phyloP scores from a whole-genome alignment of 2,329 filamentous ascomycete genomes.

The Hymenoscyphus scutula region DNA sequence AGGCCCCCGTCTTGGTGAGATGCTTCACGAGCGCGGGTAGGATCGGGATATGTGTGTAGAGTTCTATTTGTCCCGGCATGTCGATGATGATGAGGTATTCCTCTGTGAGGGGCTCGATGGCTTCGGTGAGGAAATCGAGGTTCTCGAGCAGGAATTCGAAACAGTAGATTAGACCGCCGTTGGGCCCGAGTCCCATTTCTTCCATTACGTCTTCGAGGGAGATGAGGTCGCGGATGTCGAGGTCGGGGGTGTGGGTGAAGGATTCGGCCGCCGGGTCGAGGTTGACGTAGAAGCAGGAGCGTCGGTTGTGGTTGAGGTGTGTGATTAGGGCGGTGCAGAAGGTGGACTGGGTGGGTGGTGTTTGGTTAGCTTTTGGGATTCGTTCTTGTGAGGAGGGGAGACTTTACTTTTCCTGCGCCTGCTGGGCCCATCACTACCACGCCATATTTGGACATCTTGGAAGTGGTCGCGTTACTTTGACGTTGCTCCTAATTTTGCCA shows the following conservation, averaged over 20 bases:
- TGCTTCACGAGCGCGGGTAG: constrained; percentile 80
- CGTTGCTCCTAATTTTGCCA: background rate
- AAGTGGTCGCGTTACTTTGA: background rate
- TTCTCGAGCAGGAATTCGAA: constrained; percentile 96
- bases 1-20: constrained; percentile 71
- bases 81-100: constrained; percentile 98
- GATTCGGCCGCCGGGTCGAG: constrained; percentile 93
- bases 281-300: constrained; percentile 97
- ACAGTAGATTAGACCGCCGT: constrained; percentile 92
- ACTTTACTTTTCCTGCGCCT: constrained; percentile 12
- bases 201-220: constrained; percentile 96
- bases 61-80: constrained; percentile 97
- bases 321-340: constrained; percentile 94
- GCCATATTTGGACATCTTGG: constrained; percentile 18
- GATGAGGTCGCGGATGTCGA: constrained; percentile 95
- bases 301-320: constrained; percentile 83
- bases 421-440: constrained; percentile 15
- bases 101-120: constrained; percentile 81
- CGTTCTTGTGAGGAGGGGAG: background rate
- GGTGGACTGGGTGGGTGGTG: constrained; percentile 64
- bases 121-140: constrained; percentile 84
- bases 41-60: constrained; percentile 96
- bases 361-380: constrained; percentile 19
- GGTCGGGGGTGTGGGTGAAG: constrained; percentile 86
- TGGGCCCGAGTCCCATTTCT: constrained; percentile 84